Base-by-base conservation (phyloP, 495 filamentous ascomycete species). In the Coniosporium apollinis region DNA sequence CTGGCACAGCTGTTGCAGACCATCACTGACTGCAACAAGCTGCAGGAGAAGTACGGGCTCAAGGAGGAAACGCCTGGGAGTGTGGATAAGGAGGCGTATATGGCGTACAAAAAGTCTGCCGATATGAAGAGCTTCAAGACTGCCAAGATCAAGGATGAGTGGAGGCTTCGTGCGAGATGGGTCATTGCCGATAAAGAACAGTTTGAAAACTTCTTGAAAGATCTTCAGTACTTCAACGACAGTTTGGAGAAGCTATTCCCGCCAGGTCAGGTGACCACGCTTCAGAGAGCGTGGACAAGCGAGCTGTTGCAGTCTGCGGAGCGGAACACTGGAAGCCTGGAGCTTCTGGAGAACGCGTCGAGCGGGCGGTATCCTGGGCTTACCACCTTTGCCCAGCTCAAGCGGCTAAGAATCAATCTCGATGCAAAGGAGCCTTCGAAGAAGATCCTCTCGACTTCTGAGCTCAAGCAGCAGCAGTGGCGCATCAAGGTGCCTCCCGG, bases 181-280 rank as follows among this genome's bases (percentile, higher is more conserved):
- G 55, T 54, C n/a, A 50, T 59, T 15, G 42, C 34, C 13, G 56
- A 59, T 38, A 55, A 53, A 38, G 55, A 57, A n/a, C 57, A 59
- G 38, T 57, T 59, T 34, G 46, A 34, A 11, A 38, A 37, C n/a
- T 38, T 59, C 3, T 33, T 59, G 10, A 34, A 42, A 18, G 56
- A 58, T 33, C 45, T 59, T 3, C 51, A 49, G 37, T 56, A 55
- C 30, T 59, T 47, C 42, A 58, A 59, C 38, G 56, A 59, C 47
- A 45, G 56, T 8, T 42, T 59, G 3, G 51, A 59, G 30, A 46
- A 48, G 30, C 38, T 59, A 16, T 58, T 59, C 35, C 55, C 56
- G n/a, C 47, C 55, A 3, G 22, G 37, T 2, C 46, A 46, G n/a
- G 33, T 55, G 13, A 45, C 41, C 4, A 53, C 50, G 13, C 33